Conservation (phyloP, 768 basidiomycete genomes). For the Podaxis sp. region DNA sequence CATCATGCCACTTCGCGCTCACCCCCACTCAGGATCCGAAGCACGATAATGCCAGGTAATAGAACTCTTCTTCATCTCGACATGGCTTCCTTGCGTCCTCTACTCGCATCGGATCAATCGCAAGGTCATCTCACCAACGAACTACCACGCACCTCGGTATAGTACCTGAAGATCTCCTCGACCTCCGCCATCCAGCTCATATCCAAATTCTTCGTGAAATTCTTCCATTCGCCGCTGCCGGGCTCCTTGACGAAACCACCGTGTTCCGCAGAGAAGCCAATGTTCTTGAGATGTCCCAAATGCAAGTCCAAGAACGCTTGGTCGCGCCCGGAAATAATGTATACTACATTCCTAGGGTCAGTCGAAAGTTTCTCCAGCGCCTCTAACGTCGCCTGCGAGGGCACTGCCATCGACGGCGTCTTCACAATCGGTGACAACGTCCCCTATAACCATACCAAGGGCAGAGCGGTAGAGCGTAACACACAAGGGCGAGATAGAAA, state of each 20-base stretch:
- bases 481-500: not conserved
- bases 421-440: constrained; percentile 98
- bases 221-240: constrained; percentile 66
- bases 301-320: constrained; percentile 89
- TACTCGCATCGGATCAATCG: constrained; percentile 21
- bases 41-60: constrained; percentile 98
- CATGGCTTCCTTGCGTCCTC: constrained; percentile 93
- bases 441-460: constrained; percentile 47
- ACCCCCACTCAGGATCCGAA: constrained; percentile 96
- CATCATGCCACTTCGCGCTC: constrained; percentile 28
- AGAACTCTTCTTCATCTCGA: constrained; percentile 96
- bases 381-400: constrained; percentile 68
- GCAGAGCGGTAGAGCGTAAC: too few relatives aligned
- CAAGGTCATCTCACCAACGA: not conserved
- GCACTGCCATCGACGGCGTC: constrained; percentile 82
- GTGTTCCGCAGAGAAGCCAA: constrained; percentile 96
- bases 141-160: constrained; percentile 69
- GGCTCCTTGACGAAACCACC: constrained; percentile 88
- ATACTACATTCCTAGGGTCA: constrained; percentile 90
- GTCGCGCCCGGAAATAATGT: constrained; percentile 97
- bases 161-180: constrained; percentile 92
- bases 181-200: constrained; percentile 99
- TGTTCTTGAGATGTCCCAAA: constrained; percentile 74
- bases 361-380: constrained; percentile 69
- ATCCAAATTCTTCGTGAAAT: constrained; percentile 89